Percentiles rank a stretch among this genome's conserved stretches.
Evolutionary conservation across 2,329 filamentous ascomycete genomes (phyloP).

Genomic region (Talaromyces sp.): DNA sequence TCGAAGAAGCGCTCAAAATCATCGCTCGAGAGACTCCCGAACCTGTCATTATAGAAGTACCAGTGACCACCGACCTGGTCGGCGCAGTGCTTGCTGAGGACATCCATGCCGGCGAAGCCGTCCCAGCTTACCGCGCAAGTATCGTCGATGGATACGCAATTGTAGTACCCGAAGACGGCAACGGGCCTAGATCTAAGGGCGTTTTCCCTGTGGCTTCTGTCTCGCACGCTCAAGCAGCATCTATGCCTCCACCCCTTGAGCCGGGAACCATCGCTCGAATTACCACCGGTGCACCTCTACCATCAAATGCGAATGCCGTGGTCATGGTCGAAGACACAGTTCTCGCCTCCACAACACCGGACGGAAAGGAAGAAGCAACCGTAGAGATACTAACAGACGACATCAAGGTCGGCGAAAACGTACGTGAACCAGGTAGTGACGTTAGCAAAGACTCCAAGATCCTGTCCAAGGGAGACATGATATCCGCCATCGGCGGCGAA

Average conservation of each 20-base stretch:
- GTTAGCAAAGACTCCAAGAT: constrained; percentile 67
- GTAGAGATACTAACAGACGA: constrained; percentile 79
- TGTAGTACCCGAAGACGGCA: constrained; percentile 52
- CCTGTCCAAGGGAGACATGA: constrained; percentile 72
- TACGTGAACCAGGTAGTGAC: constrained; percentile 88
- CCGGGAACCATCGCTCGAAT: constrained; percentile 80
- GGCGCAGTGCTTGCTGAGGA: constrained; percentile 80
- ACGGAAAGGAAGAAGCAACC: constrained; percentile 79
- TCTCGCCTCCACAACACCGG: constrained; percentile 69
- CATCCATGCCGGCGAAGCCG: constrained; percentile 73
- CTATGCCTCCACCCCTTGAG: constrained; percentile 59
- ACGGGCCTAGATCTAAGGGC: constrained; percentile 64
- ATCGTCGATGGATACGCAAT: constrained; percentile 97
- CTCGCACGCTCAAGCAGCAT: constrained; percentile 76
- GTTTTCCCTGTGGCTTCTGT: constrained; percentile 81
- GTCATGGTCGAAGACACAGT: constrained; percentile 96
- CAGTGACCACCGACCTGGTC: constrained; percentile 64
- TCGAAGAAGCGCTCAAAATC: constrained; percentile 71
- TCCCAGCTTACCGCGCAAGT: constrained; percentile 90
- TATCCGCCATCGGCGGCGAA: constrained; percentile 84
- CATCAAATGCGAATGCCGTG: constrained; percentile 82
- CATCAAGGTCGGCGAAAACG: constrained; percentile 76
- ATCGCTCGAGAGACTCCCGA: constrained; percentile 71
- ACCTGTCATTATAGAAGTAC: constrained; percentile 54
- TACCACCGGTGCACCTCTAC: constrained; percentile 89